Base-by-base conservation (phyloP, 2,329 filamentous ascomycete species). In the Thielaviopsis punctulata region DNA sequence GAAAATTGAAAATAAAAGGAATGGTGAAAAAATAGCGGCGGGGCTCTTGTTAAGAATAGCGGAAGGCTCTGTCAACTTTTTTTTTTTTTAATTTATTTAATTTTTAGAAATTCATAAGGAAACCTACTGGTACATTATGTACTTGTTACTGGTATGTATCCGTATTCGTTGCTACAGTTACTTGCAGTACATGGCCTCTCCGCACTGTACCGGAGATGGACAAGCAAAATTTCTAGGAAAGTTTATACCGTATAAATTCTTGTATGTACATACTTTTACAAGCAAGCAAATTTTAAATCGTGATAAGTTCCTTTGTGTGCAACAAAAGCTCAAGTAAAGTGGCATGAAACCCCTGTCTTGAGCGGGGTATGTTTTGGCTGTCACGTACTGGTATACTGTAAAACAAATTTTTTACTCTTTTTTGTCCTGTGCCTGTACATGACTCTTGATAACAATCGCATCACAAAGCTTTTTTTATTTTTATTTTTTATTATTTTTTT, bases 1-100 rank as follows among this genome's bases (percentile, higher is more conserved):
- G 41, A 30, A n/a, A 43, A n/a, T n/a, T n/a, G n/a, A n/a, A n/a
- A n/a, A n/a, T n/a, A n/a, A n/a, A n/a, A n/a, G n/a, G n/a, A n/a
- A 52, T 55, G 36, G 47, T 59, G 41, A 41, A 36, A 49, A 49
- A 49, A 41, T 27, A 30, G 15, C 27, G 44, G 49, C 41, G 49
- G 49, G 48, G 48, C 48, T 49, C 33, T 22, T 54, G 25, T 18
- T 12, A 19, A 49, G 24, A 49, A 19, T 41, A 49, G 47, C 30
- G 39, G 27, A 49, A 19, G 27, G 27, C 21, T 21, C 22, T 41
- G 15, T 8, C 22, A 22, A 18, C 47, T 36, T 48, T 48, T 48
- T 48, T 47, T 47, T 33, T 33, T 18, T 24, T 45, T 45, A 9
- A 21, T 45, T 21, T 45, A 7, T 24, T 45, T 45, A 13, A 9